phyloP scores from a whole-genome alignment of 257 asterid species.

The Penstemon newberryi region DNA sequence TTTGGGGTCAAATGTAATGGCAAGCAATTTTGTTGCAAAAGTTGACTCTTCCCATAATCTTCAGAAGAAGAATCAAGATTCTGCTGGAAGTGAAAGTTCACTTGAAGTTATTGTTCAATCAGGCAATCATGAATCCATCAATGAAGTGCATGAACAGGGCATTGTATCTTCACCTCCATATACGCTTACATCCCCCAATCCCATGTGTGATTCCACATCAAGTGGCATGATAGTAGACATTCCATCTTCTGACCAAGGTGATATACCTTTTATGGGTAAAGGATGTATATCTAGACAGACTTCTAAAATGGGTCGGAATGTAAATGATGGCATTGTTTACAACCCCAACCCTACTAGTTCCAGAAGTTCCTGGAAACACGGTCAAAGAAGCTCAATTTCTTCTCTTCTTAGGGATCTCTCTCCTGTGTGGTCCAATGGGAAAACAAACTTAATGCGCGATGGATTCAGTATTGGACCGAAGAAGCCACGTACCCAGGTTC shows the following conservation, averaged over 20 bases:
- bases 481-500: slow-evolving; percentile 92
- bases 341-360: slow-evolving; percentile 45
- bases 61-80: slow-evolving; percentile 28
- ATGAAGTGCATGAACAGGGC: slow-evolving; percentile 31
- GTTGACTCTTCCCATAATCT: slow-evolving; percentile 28
- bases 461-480: slow-evolving; percentile 83
- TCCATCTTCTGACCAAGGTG: slow-evolving; percentile 52
- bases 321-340: slow-evolving; percentile 36
- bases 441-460: slow-evolving; percentile 41
- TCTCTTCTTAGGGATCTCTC: slow-evolving; percentile 58
- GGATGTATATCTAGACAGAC: slow-evolving; percentile 34
- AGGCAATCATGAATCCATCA: slow-evolving; percentile 25
- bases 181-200: slow-evolving; percentile 28
- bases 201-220: slow-evolving; percentile 35
- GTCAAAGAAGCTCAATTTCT: slow-evolving; percentile 50
- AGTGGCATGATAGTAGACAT: slow-evolving; percentile 52
- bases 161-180: slow-evolving; percentile 34
- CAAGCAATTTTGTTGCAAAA: slow-evolving; percentile 32
- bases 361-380: slow-evolving; percentile 42
- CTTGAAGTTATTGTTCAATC: slow-evolving; percentile 29
- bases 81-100: slow-evolving; percentile 29
- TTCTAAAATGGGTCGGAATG: slow-evolving; percentile 49
- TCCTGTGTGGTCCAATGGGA: slow-evolving; percentile 59
- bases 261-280: slow-evolving; percentile 38
- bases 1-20: slow-evolving; percentile 29